Evolutionary conservation across 495 filamentous ascomycete species (phyloP), one percentile per base, ranked within the genome.

Genomic region (Lophium mytilinum): DNA sequence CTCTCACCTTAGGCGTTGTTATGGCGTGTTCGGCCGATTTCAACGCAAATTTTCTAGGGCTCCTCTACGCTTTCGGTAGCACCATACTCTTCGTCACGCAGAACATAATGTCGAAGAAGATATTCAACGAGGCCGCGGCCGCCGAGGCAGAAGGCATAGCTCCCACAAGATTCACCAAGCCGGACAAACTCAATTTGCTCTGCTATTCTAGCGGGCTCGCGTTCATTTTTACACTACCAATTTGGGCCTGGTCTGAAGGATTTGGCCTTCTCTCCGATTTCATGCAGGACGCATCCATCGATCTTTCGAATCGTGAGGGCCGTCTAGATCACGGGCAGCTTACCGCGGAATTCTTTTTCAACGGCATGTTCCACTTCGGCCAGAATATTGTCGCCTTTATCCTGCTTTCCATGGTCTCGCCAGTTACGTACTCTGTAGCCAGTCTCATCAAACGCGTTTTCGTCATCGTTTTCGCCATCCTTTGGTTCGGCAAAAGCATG

Each of bases 61-160:
- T 99, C 19, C 60, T 90, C 12, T 91, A 87, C 65, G 94, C 93
- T 30, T 83, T 97, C 36, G 74, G 87, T 15, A 89, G 86, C 30
- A 88, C 94, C 37, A 73, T 97, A 36, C 88, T 99, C 59, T 99
- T 99, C 68, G 93, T 99, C 14, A 95, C 90, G 0, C 93, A 99
- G 68, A 99, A 99, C 67, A 99, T 99, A 54, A 96, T 96, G 63
- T 96, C 92, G 14, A 99, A 99, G 70, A 89, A 89, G 53, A 80
- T 99, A n/a, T 99, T 99, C 78, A 97, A 96, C 68, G 90, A 96
- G 70, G 90, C 87, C 21, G 86, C 89, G 9, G 79, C 80, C 17
- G 84, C 86, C 1, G 90, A 96, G 70, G 80, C 83, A 14, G 85
- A 94, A 17, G 79, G 82, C 1, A 34, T 69, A 69, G 33, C 71